Evolutionary conservation across 345 rosid genomes (phyloP).

Genomic region (Aegle marmelos): DNA sequence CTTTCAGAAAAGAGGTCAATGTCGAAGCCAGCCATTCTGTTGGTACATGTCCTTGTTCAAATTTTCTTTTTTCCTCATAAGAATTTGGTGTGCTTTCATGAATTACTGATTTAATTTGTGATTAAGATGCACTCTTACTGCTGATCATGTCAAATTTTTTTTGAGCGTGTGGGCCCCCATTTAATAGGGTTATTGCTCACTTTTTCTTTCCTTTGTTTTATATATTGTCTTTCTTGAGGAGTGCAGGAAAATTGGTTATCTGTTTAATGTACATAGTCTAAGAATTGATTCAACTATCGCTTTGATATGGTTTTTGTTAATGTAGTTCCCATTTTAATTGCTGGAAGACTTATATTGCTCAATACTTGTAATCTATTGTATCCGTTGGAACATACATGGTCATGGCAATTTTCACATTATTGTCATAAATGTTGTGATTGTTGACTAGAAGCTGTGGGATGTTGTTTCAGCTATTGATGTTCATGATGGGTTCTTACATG

Average conservation of each 20-base stretch:
- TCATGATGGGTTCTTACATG: slow-evolving; percentile 28
- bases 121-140: not conserved
- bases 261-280: not conserved
- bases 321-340: not conserved
- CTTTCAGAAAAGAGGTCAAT: slow-evolving; percentile 29
- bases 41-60: slow-evolving; percentile 19
- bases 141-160: not conserved
- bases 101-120: not conserved
- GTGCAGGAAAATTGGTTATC: not conserved
- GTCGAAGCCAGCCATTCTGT: slow-evolving; percentile 17
- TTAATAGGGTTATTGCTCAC: not conserved
- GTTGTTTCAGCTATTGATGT: slow-evolving; percentile 26
- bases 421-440: not conserved
- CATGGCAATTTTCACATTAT: not conserved
- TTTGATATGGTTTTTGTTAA: not conserved
- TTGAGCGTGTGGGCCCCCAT: not conserved
- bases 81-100: not conserved
- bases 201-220: not conserved
- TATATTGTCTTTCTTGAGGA: not conserved
- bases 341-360: not conserved
- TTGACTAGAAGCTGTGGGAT: not conserved
- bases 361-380: not conserved
- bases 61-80: not conserved
- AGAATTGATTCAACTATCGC: not conserved
- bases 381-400: not conserved